These are phyloP conservation scores for Knufia fluminis DNA, from an alignment of 2,329 filamentous ascomycete genomes.

Conservation along the genomic window DNA sequence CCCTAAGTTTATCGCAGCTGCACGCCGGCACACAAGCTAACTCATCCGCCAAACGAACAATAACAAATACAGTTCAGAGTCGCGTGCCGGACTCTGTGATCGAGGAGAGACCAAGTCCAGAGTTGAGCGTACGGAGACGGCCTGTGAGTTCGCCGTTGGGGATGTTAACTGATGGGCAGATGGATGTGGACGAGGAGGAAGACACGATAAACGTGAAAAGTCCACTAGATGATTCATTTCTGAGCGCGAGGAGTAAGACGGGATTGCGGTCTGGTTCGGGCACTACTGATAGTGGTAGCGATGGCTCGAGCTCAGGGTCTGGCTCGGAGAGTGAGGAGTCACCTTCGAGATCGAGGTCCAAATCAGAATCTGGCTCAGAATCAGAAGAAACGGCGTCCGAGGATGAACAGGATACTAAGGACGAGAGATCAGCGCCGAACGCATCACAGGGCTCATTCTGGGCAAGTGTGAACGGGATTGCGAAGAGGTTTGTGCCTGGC, in stretches of 20 bases:
- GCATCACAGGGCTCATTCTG: neutral
- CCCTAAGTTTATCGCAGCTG: neutral
- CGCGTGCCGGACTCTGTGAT: neutral
- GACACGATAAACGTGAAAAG: neutral
- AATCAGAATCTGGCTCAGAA: neutral
- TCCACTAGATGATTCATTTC: neutral
- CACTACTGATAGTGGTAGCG: too few relatives aligned
- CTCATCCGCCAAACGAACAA: neutral
- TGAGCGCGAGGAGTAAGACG: neutral
- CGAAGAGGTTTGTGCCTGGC: neutral
- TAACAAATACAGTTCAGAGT: neutral
- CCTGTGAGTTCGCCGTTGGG: neutral
- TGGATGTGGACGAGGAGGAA: neutral
- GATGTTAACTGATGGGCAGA: neutral
- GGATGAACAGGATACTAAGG: neutral
- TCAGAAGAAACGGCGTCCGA: neutral
- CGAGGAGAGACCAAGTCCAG: slow-evolving; percentile 1
- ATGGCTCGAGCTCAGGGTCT: too few relatives aligned
- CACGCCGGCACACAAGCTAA: slow-evolving; percentile 4
- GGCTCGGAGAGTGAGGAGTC: too few relatives aligned
- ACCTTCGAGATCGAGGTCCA: neutral
- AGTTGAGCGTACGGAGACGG: neutral
- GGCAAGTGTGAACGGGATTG: neutral
- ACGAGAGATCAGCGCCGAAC: neutral
- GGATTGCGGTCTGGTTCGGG: neutral